Evolutionary conservation across 2,329 filamentous ascomycete species (phyloP).

Genomic region (Alternaria tenuissima): DNA sequence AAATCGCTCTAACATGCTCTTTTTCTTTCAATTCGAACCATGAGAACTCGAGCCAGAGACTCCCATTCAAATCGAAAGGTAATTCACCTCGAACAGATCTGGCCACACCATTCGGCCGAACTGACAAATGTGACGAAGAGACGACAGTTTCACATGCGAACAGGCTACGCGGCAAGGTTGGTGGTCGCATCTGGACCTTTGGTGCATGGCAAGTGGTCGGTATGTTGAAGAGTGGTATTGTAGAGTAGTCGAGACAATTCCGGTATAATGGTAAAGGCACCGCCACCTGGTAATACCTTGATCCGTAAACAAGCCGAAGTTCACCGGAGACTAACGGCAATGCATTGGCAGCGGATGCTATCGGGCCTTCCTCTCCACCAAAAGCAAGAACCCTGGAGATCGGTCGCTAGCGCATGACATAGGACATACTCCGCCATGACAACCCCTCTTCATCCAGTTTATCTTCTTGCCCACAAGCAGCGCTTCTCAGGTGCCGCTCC

Average conservation of each 20-base stretch:
- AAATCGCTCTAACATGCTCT: not conserved
- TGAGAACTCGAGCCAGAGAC: not conserved
- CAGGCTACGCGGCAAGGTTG: not conserved
- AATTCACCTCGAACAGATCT: not conserved
- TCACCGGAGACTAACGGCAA: not conserved
- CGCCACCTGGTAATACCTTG: not conserved
- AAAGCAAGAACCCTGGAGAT: slow-evolving; percentile 3
- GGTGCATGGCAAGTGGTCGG: not conserved
- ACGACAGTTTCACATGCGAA: not conserved
- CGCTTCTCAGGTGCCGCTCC: not conserved
- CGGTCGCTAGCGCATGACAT: slow-evolving; percentile 8
- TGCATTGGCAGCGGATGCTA: slow-evolving; percentile 8
- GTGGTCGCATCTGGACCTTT: not conserved
- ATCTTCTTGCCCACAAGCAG: slow-evolving; percentile 3
- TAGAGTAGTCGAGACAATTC: not conserved
- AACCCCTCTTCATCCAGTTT: slow-evolving; percentile 2
- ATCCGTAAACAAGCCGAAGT: not conserved
- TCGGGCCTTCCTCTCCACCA: slow-evolving; percentile 11
- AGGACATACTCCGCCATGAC: slow-evolving; percentile 1
- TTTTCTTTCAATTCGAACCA: not conserved
- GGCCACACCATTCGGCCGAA: not conserved
- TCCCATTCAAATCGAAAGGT: not conserved
- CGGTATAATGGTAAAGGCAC: not conserved
- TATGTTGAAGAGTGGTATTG: not conserved
- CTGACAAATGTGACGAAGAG: not conserved